A percentile compares a stretch with the other conserved stretches of the same genome.
Evolutionary conservation across 2,329 filamentous ascomycete species (phyloP).

Genomic region (Aspergillus sp.): DNA sequence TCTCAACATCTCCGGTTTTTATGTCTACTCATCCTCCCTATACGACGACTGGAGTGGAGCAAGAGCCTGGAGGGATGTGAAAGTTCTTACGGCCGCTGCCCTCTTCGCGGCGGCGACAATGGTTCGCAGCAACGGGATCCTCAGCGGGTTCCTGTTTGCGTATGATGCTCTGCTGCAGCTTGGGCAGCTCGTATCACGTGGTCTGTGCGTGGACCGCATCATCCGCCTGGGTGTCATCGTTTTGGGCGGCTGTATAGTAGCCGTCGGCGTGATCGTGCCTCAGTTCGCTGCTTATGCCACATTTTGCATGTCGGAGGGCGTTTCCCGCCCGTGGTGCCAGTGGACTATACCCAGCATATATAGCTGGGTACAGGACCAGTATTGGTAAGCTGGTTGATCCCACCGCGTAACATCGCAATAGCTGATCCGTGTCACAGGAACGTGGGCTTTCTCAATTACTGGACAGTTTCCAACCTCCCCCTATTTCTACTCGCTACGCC

Average conservation of each 20-base stretch:
- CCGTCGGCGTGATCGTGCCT: constrained; percentile 57
- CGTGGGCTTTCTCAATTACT: constrained; percentile 79
- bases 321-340: constrained; percentile 63
- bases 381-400: constrained; percentile 58
- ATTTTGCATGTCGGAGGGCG: constrained; percentile 48
- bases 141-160: constrained; percentile 69
- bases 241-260: constrained; percentile 59
- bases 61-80: constrained; percentile 31
- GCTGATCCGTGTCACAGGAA: constrained; percentile 52
- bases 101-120: constrained; percentile 63
- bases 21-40: constrained; percentile 52
- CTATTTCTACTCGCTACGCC: constrained; percentile 78
- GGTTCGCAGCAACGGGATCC: constrained; percentile 75
- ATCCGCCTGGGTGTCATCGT: constrained; percentile 51
- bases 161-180: constrained; percentile 46
- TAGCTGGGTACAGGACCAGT: constrained; percentile 75
- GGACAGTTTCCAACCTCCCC: constrained; percentile 76
- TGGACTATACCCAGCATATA: constrained; percentile 75
- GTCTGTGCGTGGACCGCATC: constrained; percentile 30
- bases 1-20: constrained; percentile 64
- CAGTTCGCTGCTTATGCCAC: constrained; percentile 65
- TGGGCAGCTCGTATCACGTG: constrained; percentile 32
- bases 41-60: constrained; percentile 21
- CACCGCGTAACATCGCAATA: background rate
- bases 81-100: constrained; percentile 54